Conservation (phyloP, 331 rosid species). For the Dryas integrifolia region DNA sequence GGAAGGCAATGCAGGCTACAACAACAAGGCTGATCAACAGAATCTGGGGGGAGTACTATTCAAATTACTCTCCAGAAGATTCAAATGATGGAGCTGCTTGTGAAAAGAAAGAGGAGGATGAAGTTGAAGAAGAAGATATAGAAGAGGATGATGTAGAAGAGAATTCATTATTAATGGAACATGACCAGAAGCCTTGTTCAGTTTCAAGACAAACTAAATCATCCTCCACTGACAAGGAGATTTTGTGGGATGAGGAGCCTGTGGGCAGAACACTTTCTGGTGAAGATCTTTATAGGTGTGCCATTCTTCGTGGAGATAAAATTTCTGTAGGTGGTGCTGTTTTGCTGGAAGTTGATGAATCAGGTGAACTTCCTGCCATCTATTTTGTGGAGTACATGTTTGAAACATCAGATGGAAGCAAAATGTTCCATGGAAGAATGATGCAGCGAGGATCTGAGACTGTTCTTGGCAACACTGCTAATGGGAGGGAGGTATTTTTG, state of each 20-base stretch:
- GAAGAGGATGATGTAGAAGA: slow-evolving; percentile 38
- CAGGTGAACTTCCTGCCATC: slow-evolving; percentile 49
- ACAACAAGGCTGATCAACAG: slow-evolving; percentile 77
- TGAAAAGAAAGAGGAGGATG: slow-evolving; percentile 66
- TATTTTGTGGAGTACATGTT: slow-evolving; percentile 79
- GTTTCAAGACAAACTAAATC: slow-evolving; percentile 37
- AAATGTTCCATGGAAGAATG: slow-evolving; percentile 84
- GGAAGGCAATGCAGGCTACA: slow-evolving; percentile 89
- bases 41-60: slow-evolving; percentile 91
- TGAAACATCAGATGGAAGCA: slow-evolving; percentile 57
- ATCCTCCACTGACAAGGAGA: slow-evolving; percentile 35
- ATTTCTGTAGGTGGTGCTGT: slow-evolving; percentile 68
- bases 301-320: slow-evolving; percentile 55
- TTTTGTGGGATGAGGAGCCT: slow-evolving; percentile 59
- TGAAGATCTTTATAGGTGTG: slow-evolving; percentile 47
- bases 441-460: slow-evolving; percentile 71
- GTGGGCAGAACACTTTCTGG: slow-evolving; percentile 60
- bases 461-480: slow-evolving; percentile 86
- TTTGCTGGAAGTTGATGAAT: slow-evolving; percentile 55
- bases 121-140: slow-evolving; percentile 62
- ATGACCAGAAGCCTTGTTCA: slow-evolving; percentile 39
- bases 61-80: slow-evolving; percentile 66
- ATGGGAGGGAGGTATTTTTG: slow-evolving; percentile 79
- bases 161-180: slow-evolving; percentile 31
- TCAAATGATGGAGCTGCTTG: slow-evolving; percentile 36